These are phyloP conservation scores for Beauveria brongniartii DNA, from an alignment of 2,329 filamentous ascomycete species.

Conservation along the genomic window DNA sequence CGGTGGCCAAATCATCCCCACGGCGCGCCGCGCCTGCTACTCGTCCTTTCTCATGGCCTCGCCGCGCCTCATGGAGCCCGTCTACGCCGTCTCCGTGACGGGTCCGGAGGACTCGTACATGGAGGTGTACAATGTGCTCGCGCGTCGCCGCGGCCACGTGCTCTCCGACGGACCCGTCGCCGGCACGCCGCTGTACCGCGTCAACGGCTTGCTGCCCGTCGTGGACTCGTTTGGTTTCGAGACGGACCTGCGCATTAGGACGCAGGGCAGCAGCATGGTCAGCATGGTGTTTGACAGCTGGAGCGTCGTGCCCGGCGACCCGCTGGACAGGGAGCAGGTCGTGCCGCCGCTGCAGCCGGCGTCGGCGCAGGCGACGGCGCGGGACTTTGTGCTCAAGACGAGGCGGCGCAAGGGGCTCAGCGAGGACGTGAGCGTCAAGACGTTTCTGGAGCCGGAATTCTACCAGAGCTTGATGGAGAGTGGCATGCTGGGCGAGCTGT, in stretches of 20 bases:
- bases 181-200: conserved; percentile 86
- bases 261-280: conserved; percentile 84
- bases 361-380: conserved; percentile 75
- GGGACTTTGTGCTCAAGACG: conserved; percentile 96
- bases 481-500: conserved; percentile 63
- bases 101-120: conserved; percentile 84
- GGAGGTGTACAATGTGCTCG: conserved; percentile 85
- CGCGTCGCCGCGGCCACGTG: conserved; percentile 82
- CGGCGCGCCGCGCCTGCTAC: conserved; percentile 85
- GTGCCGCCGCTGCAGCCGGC: conserved; percentile 82
- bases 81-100: conserved; percentile 88
- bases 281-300: conserved; percentile 92
- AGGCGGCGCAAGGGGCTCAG: conserved; percentile 85
- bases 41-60: conserved; percentile 96
- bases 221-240: conserved; percentile 98
- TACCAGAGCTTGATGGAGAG: conserved; percentile 83
- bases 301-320: conserved; percentile 93
- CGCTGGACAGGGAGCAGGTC: conserved; percentile 78
- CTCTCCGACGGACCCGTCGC: conserved; percentile 90
- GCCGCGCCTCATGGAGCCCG: conserved; percentile 90
- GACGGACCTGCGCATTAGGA: conserved; percentile 92
- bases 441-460: conserved; percentile 91
- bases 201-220: conserved; percentile 84
- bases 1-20: conserved; percentile 95
- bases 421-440: conserved; percentile 91